Percentiles rank a stretch among this genome's conserved stretches.
Conservation (phyloP, 1,284 basidiomycete genomes). For the Boletus mariae region DNA sequence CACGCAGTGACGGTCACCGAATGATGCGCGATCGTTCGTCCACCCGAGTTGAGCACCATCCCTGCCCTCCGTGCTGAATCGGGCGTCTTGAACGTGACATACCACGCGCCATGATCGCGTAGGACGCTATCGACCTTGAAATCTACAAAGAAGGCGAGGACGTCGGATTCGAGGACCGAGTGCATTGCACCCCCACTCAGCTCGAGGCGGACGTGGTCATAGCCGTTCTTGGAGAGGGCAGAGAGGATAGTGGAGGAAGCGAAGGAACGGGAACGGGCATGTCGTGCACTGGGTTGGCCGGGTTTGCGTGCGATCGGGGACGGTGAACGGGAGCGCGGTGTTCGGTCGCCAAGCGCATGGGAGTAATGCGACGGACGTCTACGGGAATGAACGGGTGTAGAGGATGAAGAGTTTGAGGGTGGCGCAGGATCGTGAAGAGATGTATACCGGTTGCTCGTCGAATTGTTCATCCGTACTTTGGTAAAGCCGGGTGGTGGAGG, state of each 20-base stretch:
- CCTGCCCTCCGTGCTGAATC: constrained; percentile 61
- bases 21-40: constrained; percentile 54
- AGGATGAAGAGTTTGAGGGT: constrained; percentile 27
- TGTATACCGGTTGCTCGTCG: constrained; percentile 21
- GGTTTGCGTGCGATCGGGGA: constrained; percentile 43
- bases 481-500: constrained; percentile 18
- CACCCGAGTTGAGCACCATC: constrained; percentile 49
- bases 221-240: constrained; percentile 56
- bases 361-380: constrained; percentile 23
- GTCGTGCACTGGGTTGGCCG: constrained; percentile 32
- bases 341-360: constrained; percentile 16
- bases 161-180: constrained; percentile 60
- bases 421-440: constrained; percentile 20
- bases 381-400: constrained; percentile 28
- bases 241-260: constrained; percentile 51
- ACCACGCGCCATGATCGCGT: constrained; percentile 63
- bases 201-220: constrained; percentile 61
- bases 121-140: constrained; percentile 70
- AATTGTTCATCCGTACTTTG: constrained; percentile 28
- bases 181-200: constrained; percentile 46
- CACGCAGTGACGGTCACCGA: constrained; percentile 56
- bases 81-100: constrained; percentile 61
- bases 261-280: constrained; percentile 37
- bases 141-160: constrained; percentile 54
- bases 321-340: constrained; percentile 42